A percentile compares a stretch with the other conserved stretches of the same genome.
Evolutionary conservation across 305 asterid species (phyloP).

Genomic region (Coffea humblotiana): DNA sequence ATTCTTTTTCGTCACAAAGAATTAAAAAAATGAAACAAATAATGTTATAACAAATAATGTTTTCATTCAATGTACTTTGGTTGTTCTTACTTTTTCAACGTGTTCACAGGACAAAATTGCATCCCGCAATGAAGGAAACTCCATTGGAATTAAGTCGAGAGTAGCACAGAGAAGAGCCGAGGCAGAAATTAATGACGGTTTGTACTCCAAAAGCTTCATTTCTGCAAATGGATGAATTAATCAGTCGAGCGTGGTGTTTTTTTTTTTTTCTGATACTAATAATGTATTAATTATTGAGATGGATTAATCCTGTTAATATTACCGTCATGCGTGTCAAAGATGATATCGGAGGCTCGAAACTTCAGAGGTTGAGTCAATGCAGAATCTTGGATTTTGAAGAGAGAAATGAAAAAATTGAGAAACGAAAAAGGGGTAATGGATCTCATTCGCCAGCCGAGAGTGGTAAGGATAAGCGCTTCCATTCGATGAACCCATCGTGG

Average conservation of each 20-base stretch:
- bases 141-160: conserved; percentile 36
- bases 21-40: too few relatives aligned
- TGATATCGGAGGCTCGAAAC: conserved; percentile 40
- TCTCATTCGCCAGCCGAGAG: conserved; percentile 64
- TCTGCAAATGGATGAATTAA: conserved; percentile 24
- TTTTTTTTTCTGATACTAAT: too few relatives aligned
- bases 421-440: conserved; percentile 70
- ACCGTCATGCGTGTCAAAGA: conserved; percentile 52
- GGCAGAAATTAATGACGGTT: conserved; percentile 57
- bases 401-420: conserved; percentile 44
- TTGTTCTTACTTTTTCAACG: conserved; percentile 38
- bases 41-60: too few relatives aligned
- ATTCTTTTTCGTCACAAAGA: too few relatives aligned
- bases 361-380: conserved; percentile 32
- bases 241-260: neutral
- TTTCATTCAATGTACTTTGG: neutral
- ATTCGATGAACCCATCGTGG: conserved; percentile 45
- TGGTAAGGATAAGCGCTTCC: conserved; percentile 52
- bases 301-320: conserved; percentile 6
- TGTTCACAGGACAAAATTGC: conserved; percentile 36
- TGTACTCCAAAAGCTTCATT: conserved; percentile 40
- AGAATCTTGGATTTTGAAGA: conserved; percentile 32
- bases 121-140: conserved; percentile 31
- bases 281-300: neutral
- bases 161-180: conserved; percentile 56